A percentile compares a stretch with the other conserved stretches of the same genome.
Evolutionary conservation across 768 basidiomycete genomes (phyloP).

Genomic region (Boletus speciosus): DNA sequence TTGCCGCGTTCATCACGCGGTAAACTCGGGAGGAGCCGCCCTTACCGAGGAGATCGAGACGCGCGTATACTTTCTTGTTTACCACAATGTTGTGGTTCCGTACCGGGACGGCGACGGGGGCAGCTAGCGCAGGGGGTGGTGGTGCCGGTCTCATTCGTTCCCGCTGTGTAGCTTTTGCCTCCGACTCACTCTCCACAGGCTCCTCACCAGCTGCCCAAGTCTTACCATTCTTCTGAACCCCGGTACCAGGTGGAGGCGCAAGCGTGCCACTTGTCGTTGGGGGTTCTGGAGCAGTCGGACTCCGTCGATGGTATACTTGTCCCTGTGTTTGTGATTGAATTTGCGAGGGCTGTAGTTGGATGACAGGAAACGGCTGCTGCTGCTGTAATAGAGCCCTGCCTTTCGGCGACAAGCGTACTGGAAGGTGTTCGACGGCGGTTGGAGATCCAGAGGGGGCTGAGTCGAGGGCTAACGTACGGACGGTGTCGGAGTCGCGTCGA

Average conservation of each 20-base stretch:
- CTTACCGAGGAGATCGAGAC: constrained; percentile 86
- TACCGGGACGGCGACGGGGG: constrained; percentile 23
- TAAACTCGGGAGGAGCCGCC: constrained; percentile 97
- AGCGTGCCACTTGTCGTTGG: constrained; percentile 40
- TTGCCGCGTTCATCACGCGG: constrained; percentile 75
- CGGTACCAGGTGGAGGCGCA: constrained; percentile 14
- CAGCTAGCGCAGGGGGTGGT: constrained; percentile 30
- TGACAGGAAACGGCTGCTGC: constrained; percentile 27
- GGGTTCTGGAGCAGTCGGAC: constrained; percentile 66
- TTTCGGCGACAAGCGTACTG: constrained; percentile 31
- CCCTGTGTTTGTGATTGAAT: constrained; percentile 20
- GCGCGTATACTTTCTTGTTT: constrained; percentile 79
- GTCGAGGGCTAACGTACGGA: constrained; percentile 47
- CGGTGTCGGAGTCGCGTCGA: constrained; percentile 74
- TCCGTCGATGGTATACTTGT: constrained; percentile 53
- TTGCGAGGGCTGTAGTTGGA: constrained; percentile 23
- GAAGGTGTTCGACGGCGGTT: constrained; percentile 46
- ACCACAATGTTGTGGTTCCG: constrained; percentile 40
- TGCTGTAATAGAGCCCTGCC: constrained; percentile 22
- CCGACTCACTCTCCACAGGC: constrained; percentile 35
- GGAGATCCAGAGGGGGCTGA: constrained; percentile 46
- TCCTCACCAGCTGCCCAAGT: constrained; percentile 50
- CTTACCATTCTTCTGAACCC: constrained; percentile 31
- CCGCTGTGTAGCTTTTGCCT: constrained; percentile 25
- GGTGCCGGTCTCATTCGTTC: constrained; percentile 34